Base-by-base conservation (phyloP, 176 grass and related monocot genomes). In the Oryza australiensis region DNA sequence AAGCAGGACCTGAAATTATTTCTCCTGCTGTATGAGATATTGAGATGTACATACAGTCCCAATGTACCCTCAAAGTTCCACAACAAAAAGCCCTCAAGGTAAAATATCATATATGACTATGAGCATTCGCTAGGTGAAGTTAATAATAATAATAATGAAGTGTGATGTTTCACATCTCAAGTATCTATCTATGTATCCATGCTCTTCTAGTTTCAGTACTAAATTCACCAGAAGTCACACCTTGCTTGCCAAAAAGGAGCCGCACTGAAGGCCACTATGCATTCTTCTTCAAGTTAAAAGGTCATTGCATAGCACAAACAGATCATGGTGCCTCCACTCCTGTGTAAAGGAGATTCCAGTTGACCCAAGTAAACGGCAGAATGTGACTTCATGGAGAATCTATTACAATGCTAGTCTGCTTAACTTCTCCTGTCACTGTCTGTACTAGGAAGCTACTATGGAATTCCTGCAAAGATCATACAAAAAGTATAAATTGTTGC, bases 221-320 rank as follows among this genome's bases (percentile, higher is more conserved):
- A 41, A 0, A 5, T 1, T 16, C 38, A 72, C 14, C 14, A 11
- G 37, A 72, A 27, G 41, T 12, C 70, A 30, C 70, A 30, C 42
- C 70, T 37, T 72, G 38, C 5, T 12, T 3, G 3, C 12, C 64
- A 18, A 71, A 42, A 49, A 20, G 41, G 3, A 10, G 70, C 23
- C 69, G 24, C 69, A 72, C 69, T 46, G 9, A 28, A 28, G 70
- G 26, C 26, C 14, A 26, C 26, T 49, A 49, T 22, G 70, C 14
- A 28, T 72, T 49, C 15, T 73, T 43, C 42, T 51, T 51, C 71
- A 73, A 22, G 71, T 43, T 51, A 43, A 73, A 73, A 73, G 26
- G 26, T 32, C 43, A 73, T 7, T 1, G 14, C 29, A 18, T 18
- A 20, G 41, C 14, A 48, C 9, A 6, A 38, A 38, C 3, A 28